phyloP scores from a whole-genome alignment of 805 yeast genomes.

The Monosporozyma siamensis region DNA sequence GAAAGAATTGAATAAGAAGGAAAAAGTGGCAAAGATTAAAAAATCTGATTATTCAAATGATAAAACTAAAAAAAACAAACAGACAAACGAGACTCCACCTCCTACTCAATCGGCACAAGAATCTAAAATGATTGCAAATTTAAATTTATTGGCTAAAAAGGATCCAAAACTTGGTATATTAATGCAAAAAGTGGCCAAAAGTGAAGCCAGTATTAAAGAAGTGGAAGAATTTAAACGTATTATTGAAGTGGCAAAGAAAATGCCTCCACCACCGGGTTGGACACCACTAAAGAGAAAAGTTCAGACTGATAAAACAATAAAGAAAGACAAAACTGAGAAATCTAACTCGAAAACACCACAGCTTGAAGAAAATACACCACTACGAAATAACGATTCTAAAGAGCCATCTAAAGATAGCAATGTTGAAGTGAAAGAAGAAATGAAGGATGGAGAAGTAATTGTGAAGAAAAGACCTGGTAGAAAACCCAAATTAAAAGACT shows the following conservation, averaged over 20 bases:
- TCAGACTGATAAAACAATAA: neutral
- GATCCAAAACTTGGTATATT: constrained; percentile 58
- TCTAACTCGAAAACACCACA: too few relatives aligned
- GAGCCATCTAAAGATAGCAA: too few relatives aligned
- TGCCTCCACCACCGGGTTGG: constrained; percentile 47
- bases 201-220: constrained; percentile 62
- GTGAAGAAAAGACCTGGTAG: constrained; percentile 6
- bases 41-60: too few relatives aligned
- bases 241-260: constrained; percentile 65
- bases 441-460: neutral
- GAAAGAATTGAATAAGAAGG: constrained; percentile 11
- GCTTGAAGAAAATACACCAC: too few relatives aligned
- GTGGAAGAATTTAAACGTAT: constrained; percentile 72
- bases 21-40: neutral
- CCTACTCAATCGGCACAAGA: neutral
- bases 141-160: constrained; percentile 70
- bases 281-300: neutral
- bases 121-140: constrained; percentile 69
- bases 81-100: neutral
- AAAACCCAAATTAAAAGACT: constrained; percentile 5
- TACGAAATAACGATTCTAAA: neutral
- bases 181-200: constrained; percentile 83
- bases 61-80: neutral
- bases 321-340: too few relatives aligned
- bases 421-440: neutral